Evolutionary conservation across 2,329 filamentous ascomycete species (phyloP), one percentile per base, ranked within the genome.

Genomic region (Ophiosphaerella narmari): DNA sequence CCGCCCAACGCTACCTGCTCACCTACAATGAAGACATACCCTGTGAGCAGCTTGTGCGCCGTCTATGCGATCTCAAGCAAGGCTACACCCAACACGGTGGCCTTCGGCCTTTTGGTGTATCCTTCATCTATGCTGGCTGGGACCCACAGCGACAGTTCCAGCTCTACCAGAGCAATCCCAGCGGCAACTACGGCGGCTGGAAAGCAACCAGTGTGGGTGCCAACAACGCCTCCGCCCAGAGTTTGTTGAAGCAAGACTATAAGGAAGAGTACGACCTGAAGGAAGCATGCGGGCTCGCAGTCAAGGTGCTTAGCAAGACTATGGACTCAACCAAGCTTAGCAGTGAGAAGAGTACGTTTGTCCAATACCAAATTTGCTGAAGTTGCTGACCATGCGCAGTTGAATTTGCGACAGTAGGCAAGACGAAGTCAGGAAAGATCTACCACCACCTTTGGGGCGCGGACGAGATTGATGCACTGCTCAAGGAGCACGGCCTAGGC

Each of bases 1-100:
- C 90, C 68, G 94, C 94, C 67, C 94, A 99, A 80, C 86, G 89
- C 72, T 97, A 99, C 79, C 93, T 99, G 74, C 86, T 96, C 63
- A 99, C 93, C 68, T 99, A 99, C 84, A 96, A 97, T 82, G 92
- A 97, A 88, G 94, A 99, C 74, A 99, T 99, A 60, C 94, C 94
- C 52, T 99, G 94, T 81, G 94, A 99, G 77, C 94, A 99, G 78
- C 90, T 99, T 50, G 94, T 99, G 55, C 91, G 94, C 67, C 86
- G 91, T 66, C 84, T 99, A 68, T 99, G 95, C 78, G 94, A 99
- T 80, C 81, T 97, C 63, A 99, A 99, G 83, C 94, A 99, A 78
- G 93, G 94, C 55, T 99, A 99, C 81, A 99, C 94, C 60, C 94
- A 99, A 76, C 94, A 97, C 72, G 94, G 94, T 83, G 94, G 94